Conservation (phyloP, 2,329 filamentous ascomycete species). For the Penicillium sp. region DNA sequence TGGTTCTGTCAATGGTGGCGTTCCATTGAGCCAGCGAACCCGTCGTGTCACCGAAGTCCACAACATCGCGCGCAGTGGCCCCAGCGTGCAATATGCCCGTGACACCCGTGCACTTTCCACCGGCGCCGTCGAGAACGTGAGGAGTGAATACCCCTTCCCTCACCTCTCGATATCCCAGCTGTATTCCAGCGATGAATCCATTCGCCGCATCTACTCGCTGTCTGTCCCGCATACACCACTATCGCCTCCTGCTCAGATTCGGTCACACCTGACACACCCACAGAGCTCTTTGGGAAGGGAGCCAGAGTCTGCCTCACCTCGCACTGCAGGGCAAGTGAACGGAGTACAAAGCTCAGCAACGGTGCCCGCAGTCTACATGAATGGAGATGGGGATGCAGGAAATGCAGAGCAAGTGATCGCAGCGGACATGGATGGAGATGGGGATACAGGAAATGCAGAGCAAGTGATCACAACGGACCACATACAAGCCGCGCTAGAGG, state of each 20-base stretch:
- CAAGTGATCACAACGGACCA: no score
- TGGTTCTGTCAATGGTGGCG: slow-evolving; percentile 7
- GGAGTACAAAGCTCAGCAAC: not conserved
- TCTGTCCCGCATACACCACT: not conserved
- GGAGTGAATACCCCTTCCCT: no score
- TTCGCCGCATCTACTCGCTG: not conserved
- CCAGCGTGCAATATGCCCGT: no score
- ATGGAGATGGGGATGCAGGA: no score
- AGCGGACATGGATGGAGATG: no score
- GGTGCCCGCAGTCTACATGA: not conserved
- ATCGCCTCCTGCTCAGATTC: not conserved
- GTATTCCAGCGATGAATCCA: not conserved
- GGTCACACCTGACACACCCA: slow-evolving; percentile 1
- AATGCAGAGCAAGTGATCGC: no score
- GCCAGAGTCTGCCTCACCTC: slow-evolving; percentile 1
- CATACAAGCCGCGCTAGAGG: no score
- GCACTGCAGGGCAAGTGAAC: not conserved
- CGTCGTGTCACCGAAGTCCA: slow-evolving; percentile 2
- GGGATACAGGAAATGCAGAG: no score
- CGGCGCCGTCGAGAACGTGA: no score
- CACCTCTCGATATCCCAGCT: not conserved
- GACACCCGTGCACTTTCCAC: no score
- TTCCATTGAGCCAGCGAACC: not conserved
- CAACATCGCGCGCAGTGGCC: not conserved
- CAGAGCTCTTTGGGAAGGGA: slow-evolving; percentile 9